Percentiles rank a stretch among this genome's conserved stretches.
These are phyloP conservation scores for Penicillium frequentans DNA, from an alignment of 2,329 filamentous ascomycete genomes.

Conservation along the genomic window DNA sequence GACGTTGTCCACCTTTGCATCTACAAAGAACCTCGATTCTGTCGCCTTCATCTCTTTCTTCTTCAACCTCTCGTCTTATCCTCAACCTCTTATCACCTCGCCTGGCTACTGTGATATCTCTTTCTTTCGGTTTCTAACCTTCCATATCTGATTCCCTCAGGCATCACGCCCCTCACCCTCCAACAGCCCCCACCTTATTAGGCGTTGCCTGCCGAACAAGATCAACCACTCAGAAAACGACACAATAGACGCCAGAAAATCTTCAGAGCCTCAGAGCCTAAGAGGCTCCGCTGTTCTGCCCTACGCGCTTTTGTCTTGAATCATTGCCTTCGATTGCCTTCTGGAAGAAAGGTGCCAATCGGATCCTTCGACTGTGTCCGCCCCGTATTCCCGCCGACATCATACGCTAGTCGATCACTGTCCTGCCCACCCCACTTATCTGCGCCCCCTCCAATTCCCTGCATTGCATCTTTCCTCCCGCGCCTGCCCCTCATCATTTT, in stretches of 20 bases:
- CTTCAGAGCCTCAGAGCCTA: not conserved
- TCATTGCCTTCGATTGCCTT: constrained; percentile 12
- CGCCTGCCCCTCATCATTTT: not conserved
- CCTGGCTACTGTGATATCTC: not conserved
- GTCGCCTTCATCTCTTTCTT: not conserved
- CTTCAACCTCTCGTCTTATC: not conserved
- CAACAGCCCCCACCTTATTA: not conserved
- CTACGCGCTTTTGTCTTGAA: not conserved
- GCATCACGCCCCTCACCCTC: not conserved
- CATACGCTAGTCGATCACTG: constrained; percentile 18
- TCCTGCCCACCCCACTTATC: constrained; percentile 19
- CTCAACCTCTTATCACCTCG: not conserved
- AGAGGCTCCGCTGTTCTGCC: not conserved
- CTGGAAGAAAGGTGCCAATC: constrained; percentile 18
- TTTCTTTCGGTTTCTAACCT: not conserved
- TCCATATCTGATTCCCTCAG: not conserved
- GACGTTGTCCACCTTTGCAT: not conserved
- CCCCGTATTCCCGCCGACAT: constrained; percentile 2
- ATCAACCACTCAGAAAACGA: not conserved
- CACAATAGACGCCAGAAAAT: not conserved
- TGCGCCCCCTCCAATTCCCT: constrained; percentile 22
- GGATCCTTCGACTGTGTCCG: constrained; percentile 3
- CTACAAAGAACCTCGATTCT: not conserved
- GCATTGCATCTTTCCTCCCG: constrained; percentile 2
- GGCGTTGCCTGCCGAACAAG: not conserved